A percentile compares a stretch with the other conserved stretches of the same genome.
These are phyloP conservation scores for Pleoardoris graminearum DNA, from an alignment of 2,329 filamentous ascomycete species.

Conservation along the genomic window DNA sequence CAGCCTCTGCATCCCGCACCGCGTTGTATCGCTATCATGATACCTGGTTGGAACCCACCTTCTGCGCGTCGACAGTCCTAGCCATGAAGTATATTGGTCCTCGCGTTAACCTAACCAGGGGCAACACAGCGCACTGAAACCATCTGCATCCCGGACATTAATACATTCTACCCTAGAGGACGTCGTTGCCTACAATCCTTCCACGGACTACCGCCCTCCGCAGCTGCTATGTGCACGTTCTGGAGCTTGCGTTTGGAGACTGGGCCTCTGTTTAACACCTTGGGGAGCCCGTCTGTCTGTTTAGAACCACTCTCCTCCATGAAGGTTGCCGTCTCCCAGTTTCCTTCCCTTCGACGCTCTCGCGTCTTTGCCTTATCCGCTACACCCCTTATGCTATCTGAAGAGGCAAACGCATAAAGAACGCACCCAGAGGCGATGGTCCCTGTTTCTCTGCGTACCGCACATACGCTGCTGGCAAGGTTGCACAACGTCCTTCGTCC, in stretches of 20 bases:
- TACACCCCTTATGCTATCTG: constrained; percentile 15
- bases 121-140: neutral
- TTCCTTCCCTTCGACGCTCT: neutral
- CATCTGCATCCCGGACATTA: neutral
- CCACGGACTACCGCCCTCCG: neutral
- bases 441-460: constrained; percentile 12
- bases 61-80: no score
- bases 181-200: neutral
- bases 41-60: no score
- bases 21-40: no score
- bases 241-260: neutral
- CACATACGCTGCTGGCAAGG: constrained; percentile 4
- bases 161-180: neutral
- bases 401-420: constrained; percentile 9
- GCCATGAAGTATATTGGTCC: no score
- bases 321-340: neutral
- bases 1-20: no score
- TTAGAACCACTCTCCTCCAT: neutral
- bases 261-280: neutral
- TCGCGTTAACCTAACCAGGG: no score
- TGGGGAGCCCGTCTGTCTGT: neutral
- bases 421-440: constrained; percentile 5
- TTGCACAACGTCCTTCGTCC: constrained; percentile 7
- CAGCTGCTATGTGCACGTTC: neutral
- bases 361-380: constrained; percentile 6